Base-by-base conservation (phyloP, 2,329 filamentous ascomycete species). In the Teratosphaeriaceae sp. region DNA sequence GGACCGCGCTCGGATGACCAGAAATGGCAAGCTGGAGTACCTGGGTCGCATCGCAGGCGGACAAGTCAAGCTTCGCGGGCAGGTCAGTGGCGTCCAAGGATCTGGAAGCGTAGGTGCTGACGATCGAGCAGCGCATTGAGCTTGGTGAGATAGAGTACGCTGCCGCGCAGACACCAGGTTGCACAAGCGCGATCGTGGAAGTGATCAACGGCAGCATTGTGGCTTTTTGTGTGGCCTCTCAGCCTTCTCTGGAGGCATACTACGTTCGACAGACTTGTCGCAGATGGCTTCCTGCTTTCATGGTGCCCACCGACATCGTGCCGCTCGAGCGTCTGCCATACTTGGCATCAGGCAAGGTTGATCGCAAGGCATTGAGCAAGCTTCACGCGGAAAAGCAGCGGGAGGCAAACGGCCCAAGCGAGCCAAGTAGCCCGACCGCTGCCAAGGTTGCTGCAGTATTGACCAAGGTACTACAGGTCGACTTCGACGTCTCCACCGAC, bases 61-160 rank as follows among this genome's bases (percentile, higher is more conserved):
- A 0, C 89, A 96, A 62, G 81, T 95, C 39, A 95, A 95, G 64
- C 71, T 95, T 6, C 77, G 88, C 41, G 88, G 88, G 1, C 88
- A 94, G 63, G 75, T 88, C n/a, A n/a, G n/a, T n/a, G n/a, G n/a
- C n/a, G n/a, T n/a, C n/a, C n/a, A n/a, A n/a, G n/a, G n/a, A n/a
- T n/a, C n/a, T n/a, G n/a, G n/a, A n/a, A n/a, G n/a, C n/a, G n/a
- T n/a, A n/a, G n/a, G n/a, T 21, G 19, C 41, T 43, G 36, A 44
- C 29, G 2, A 1, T 80, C 6, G 5, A 85, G n/a, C n/a, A 78
- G 31, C 78, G 94, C 1, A 67, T 87, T 22, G 71, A 62, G 46
- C 53, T 62, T 11, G 60, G 60, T 2, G 59, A 89, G 57, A 73
- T 88, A 16, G 85, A 90, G 58, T 78, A 86, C 52, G 82, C 78